Evolutionary conservation across 805 yeast species (phyloP), one percentile per base, ranked within the genome.

Genomic region (Komagataella ulmi): DNA sequence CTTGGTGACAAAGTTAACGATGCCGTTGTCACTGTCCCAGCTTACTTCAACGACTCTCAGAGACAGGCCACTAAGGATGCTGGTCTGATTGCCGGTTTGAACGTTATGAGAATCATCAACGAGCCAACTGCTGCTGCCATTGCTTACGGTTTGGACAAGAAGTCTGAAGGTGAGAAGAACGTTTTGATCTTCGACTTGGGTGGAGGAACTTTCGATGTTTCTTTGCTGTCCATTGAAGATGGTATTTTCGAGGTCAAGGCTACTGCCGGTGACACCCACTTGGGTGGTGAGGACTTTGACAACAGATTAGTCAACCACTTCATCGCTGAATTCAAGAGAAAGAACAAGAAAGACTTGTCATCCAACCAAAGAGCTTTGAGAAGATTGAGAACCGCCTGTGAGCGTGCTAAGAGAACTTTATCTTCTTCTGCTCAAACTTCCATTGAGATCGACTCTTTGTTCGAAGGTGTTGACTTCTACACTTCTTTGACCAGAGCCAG

Each of bases 251-350:
- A 89, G 71, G 97, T 89, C 64, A 89, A 89, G 80, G 89, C 97
- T 61, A 89, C 97, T 61, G 96, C 97, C 65, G 98, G 98, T 88
- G 97, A 90, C 78, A 90, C 98, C 63, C 98, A 90, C 76, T 84
- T 90, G 77, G 98, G 98, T 82, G 98, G 98, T 81, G 96, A 90
- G 80, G 98, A 90, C 77, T 90, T 90, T 74, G 98, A 90, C 77
- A 85, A 89, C 79, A 87, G 90, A 84, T 79, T 91, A 70, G 85
- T 90, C 62, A 91, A 82, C 74, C 88, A 81, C 80, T 91, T 91
- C 83, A 81, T 83, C 76, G 79, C 81, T 65, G 97, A 90, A 69
- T 91, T 91, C 88, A 66, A 67, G 60, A 87, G 89, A 83, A 21
- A 21, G 23, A 21, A 21, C 23, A 30, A 30, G 40, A 30, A 30